Percentiles rank a stretch among this genome's conserved stretches.
These are phyloP conservation scores for Colletotrichum truncatum DNA, from an alignment of 2,329 filamentous ascomycete genomes.

Conservation along the genomic window DNA sequence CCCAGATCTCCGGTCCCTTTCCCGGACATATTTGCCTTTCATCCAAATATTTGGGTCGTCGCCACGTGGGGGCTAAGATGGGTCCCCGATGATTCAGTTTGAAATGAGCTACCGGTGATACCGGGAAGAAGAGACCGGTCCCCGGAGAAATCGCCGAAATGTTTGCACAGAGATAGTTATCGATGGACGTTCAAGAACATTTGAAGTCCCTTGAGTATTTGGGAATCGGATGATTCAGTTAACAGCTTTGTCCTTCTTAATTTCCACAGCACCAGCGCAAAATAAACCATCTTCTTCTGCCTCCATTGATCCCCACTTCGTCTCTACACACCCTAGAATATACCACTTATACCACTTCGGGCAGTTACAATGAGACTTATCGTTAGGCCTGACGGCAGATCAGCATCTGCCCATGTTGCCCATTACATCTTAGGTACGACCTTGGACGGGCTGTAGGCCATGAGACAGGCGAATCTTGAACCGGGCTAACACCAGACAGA, in stretches of 20 bases:
- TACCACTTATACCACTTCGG: constrained; percentile 23
- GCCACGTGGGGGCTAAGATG: constrained; percentile 17
- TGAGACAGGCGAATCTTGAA: not conserved
- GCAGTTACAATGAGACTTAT: constrained; percentile 81
- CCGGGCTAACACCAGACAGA: constrained; percentile 49
- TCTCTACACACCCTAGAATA: not conserved
- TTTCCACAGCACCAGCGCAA: too few relatives aligned
- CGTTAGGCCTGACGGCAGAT: constrained; percentile 70
- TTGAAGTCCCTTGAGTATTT: not conserved
- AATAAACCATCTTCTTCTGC: not conserved
- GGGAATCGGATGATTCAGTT: too few relatives aligned
- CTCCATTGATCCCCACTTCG: not conserved
- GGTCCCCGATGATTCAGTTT: not conserved
- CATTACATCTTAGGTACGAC: constrained; percentile 76
- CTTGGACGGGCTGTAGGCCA: rapidly evolving
- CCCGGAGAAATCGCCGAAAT: constrained; percentile 6
- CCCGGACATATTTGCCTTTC: not conserved
- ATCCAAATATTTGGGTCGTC: not conserved
- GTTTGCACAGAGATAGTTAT: not conserved
- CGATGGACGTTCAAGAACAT: not conserved
- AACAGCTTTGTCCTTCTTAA: too few relatives aligned
- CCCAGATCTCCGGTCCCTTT: not conserved
- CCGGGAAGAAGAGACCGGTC: constrained; percentile 1
- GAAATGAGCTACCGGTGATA: constrained; percentile 24
- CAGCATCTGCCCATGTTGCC: constrained; percentile 74